Conservation (phyloP, 2,329 filamentous ascomycete genomes). For the Nannizziopsis barbatae region DNA sequence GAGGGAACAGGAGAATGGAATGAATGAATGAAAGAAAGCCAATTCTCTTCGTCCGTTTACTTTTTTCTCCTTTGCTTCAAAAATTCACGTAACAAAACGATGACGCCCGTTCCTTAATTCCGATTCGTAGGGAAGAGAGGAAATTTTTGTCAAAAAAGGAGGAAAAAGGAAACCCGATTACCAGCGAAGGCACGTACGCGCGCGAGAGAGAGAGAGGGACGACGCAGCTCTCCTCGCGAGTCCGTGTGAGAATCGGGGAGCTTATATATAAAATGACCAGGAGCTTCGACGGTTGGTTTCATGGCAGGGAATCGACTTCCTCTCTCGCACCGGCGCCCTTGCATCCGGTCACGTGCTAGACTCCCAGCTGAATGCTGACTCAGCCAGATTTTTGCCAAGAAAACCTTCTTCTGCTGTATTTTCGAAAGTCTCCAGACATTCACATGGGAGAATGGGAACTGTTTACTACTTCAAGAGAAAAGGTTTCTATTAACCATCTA, state of each 20-base stretch:
- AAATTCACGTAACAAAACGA: too few relatives aligned
- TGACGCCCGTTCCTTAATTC: too few relatives aligned
- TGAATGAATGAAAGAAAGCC: too few relatives aligned
- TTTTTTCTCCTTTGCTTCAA: too few relatives aligned
- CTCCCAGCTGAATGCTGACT: too few relatives aligned
- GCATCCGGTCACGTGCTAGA: not conserved
- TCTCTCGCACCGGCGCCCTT: not conserved
- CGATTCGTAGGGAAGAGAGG: too few relatives aligned
- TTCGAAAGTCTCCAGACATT: not conserved
- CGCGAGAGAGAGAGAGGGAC: not conserved
- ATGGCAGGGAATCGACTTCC: slow-evolving; percentile 1
- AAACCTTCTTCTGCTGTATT: not conserved
- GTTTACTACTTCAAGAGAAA: too few relatives aligned
- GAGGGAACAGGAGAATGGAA: not conserved
- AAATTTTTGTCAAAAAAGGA: too few relatives aligned
- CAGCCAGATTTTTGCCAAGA: too few relatives aligned
- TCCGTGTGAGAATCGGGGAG: not conserved
- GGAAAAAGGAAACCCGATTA: not conserved
- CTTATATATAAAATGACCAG: not conserved
- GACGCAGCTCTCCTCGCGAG: not conserved
- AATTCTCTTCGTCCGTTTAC: too few relatives aligned
- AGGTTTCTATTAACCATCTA: too few relatives aligned
- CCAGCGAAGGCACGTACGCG: not conserved
- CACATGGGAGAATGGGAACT: not conserved
- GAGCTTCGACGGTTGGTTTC: not conserved